These are phyloP conservation scores for Rhizopogon parksii DNA, from an alignment of 1,284 basidiomycete genomes.

Conservation along the genomic window DNA sequence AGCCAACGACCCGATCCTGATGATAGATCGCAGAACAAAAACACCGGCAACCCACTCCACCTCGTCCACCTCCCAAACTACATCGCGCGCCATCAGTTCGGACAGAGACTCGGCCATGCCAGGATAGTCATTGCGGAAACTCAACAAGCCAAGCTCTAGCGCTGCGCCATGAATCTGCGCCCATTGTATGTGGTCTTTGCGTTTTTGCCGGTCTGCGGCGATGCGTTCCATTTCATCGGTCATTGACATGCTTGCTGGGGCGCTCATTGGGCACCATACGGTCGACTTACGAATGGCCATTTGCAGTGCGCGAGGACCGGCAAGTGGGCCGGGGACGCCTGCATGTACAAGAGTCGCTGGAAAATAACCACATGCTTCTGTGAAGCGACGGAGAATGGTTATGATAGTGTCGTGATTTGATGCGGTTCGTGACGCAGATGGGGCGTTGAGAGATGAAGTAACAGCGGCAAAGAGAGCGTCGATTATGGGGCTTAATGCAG, in stretches of 20 bases:
- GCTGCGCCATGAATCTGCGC: conserved; percentile 54
- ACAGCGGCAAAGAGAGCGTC: conserved; percentile 45
- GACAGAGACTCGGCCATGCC: conserved; percentile 34
- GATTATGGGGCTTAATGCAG: conserved; percentile 41
- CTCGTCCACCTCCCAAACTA: conserved; percentile 55
- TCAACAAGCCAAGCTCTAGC: conserved; percentile 41
- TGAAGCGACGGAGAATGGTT: conserved; percentile 38
- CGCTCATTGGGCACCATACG: conserved; percentile 34
- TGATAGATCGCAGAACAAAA: conserved; percentile 46
- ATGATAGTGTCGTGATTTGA: conserved; percentile 14
- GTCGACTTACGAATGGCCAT: conserved; percentile 49
- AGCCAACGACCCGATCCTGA: conserved; percentile 37
- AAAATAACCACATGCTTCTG: conserved; percentile 45
- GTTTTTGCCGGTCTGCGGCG: conserved; percentile 45
- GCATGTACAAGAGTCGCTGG: conserved; percentile 40
- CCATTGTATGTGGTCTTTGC: conserved; percentile 56
- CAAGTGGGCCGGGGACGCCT: conserved; percentile 42
- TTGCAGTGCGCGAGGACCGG: conserved; percentile 46
- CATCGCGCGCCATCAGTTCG: conserved; percentile 49
- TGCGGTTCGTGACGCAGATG: conserved; percentile 17
- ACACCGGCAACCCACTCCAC: conserved; percentile 60
- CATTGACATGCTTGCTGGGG: conserved; percentile 21
- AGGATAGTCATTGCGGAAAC: conserved; percentile 12
- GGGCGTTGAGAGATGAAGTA: conserved; percentile 23
- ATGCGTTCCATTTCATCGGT: conserved; percentile 55